phyloP scores from a whole-genome alignment of 441 rosid species.

The Metrosideros polymorpha region DNA sequence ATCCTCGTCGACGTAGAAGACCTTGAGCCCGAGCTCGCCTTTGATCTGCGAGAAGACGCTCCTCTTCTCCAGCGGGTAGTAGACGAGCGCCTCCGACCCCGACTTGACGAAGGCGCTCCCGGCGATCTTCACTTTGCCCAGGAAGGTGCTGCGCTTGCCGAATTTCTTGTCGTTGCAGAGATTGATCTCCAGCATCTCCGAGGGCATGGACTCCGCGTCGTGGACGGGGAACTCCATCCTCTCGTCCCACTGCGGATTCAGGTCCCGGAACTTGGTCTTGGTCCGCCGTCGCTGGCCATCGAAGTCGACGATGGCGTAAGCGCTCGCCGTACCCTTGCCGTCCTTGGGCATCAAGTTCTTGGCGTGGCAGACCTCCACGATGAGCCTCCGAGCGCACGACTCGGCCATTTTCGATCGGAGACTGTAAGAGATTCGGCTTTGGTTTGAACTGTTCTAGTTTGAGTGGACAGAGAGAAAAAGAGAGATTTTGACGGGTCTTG shows the following conservation, averaged over 20 bases:
- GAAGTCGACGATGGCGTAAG: conserved; percentile 65
- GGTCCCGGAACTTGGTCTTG: conserved; percentile 65
- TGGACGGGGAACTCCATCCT: conserved; percentile 63
- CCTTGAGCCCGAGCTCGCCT: conserved; percentile 68
- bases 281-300: conserved; percentile 75
- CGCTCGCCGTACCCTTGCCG: conserved; percentile 84
- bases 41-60: conserved; percentile 77
- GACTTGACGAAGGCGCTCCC: conserved; percentile 36
- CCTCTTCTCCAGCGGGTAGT: conserved; percentile 74
- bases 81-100: conserved; percentile 56
- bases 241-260: conserved; percentile 91
- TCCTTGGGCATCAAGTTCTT: conserved; percentile 79
- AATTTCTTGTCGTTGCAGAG: conserved; percentile 67
- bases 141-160: conserved; percentile 52
- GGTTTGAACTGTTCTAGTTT: not conserved
- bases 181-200: conserved; percentile 62
- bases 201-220: conserved; percentile 40
- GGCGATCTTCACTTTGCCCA: conserved; percentile 66
- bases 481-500: not conserved
- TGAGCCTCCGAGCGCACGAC: conserved; percentile 35
- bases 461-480: not conserved
- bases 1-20: conserved; percentile 48
- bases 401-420: conserved; percentile 38
- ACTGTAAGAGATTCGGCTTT: not conserved
- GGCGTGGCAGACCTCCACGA: conserved; percentile 68